These are phyloP conservation scores for Uronychia binucleata DNA, from an alignment of 73 alveolate species.

Conservation along the genomic window DNA sequence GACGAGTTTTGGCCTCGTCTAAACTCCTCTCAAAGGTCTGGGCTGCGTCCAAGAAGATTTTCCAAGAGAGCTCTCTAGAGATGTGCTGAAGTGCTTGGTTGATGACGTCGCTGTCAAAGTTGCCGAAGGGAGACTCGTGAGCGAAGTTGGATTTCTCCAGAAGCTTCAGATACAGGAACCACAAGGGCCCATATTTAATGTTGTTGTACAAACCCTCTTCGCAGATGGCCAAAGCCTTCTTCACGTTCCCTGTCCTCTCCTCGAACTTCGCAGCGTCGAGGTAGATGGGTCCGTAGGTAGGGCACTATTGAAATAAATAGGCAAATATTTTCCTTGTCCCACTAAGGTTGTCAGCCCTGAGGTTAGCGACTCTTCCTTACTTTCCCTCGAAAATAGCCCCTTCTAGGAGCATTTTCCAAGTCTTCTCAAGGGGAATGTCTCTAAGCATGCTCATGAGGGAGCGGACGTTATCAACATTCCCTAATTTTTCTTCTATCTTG, in stretches of 20 bases:
- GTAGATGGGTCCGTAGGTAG: constrained; percentile 55
- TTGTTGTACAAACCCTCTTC: constrained; percentile 61
- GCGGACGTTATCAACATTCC: constrained; percentile 55
- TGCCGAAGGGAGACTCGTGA: constrained; percentile 13
- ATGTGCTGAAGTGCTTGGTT: constrained; percentile 21
- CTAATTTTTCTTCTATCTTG: constrained; percentile 65
- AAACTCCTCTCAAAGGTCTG: constrained; percentile 38
- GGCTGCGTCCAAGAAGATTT: constrained; percentile 68
- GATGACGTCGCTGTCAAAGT: constrained; percentile 36
- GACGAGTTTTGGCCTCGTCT: constrained; percentile 20
- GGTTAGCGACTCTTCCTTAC: constrained; percentile 42
- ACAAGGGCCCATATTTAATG: constrained; percentile 58
- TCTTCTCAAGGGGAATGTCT: constrained; percentile 51
- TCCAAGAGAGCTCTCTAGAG: constrained; percentile 63
- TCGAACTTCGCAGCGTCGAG: constrained; percentile 46
- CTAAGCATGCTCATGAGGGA: constrained; percentile 34
- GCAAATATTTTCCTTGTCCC: constrained; percentile 52
- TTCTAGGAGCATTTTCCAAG: constrained; percentile 67
- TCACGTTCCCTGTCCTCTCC: constrained; percentile 48
- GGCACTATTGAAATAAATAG: constrained; percentile 39
- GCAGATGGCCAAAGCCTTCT: constrained; percentile 54
- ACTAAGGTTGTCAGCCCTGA: background rate
- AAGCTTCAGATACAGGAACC: constrained; percentile 64
- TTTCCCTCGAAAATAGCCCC: constrained; percentile 73
- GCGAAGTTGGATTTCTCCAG: constrained; percentile 17